phyloP scores from a whole-genome alignment of 176 grass and related monocot genomes.

The Hsuehochloa calcarea region DNA sequence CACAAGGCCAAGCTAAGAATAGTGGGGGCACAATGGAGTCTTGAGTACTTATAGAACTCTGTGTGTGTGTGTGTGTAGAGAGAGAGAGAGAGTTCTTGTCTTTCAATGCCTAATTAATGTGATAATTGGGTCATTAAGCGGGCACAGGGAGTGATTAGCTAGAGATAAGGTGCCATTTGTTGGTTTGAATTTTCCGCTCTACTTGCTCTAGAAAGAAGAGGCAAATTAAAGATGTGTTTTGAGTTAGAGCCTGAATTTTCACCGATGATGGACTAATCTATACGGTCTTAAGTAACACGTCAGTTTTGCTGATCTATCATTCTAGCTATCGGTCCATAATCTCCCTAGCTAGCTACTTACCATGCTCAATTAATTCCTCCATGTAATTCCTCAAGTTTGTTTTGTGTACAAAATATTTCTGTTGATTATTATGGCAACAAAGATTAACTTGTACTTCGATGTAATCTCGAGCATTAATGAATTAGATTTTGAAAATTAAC shows the following conservation, averaged over 20 bases:
- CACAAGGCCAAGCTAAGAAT: constrained; percentile 16
- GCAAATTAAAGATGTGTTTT: background rate
- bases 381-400: background rate
- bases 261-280: background rate
- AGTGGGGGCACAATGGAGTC: constrained; percentile 20
- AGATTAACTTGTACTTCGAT: background rate
- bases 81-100: background rate
- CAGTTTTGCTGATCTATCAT: background rate
- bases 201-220: background rate
- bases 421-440: background rate
- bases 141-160: background rate
- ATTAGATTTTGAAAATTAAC: background rate
- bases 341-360: background rate
- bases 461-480: background rate
- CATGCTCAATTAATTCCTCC: background rate
- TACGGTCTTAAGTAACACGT: background rate
- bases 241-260: background rate
- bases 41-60: constrained; percentile 39
- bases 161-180: background rate
- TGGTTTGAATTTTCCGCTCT: background rate
- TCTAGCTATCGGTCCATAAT: background rate
- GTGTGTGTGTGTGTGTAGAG: background rate
- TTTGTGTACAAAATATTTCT: background rate
- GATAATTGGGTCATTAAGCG: background rate
- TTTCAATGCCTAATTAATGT: constrained; percentile 24